Base-by-base conservation (phyloP, 2,329 filamentous ascomycete genomes). In the Orbilia brochopaga region DNA sequence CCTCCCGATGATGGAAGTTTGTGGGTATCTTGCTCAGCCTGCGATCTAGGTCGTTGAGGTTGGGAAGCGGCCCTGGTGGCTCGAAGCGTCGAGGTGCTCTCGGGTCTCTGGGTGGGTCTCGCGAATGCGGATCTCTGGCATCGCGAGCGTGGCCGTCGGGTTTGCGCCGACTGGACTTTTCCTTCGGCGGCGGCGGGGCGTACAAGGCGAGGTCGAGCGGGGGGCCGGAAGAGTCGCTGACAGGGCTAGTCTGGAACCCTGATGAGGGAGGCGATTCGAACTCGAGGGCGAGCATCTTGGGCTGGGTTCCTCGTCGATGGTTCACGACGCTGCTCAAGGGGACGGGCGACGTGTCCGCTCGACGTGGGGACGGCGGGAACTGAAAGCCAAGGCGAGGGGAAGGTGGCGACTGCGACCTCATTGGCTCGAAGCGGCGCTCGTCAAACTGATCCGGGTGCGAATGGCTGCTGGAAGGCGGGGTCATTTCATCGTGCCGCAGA, bases 401-500 rank as follows among this genome's bases (percentile, higher is more conserved):
- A n/a, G 69, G 62, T 50, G 63, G 69, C 4, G 61, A 66, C 27
- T 73, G 69, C 1, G 67, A 64, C 35, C 60, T 62, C 67, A 72
- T 72, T 13, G 53, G 58, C 15, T 66, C 69, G 48, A 73, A 73
- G 19, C 69, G 55, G 24, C 67, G 67, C 2, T 73, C 63, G 19
- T 73, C 69, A 32, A 66, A 67, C 35, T 73, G 61, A 21, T 73
- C 69, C 3, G 57, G 69, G 42, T 73, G 69, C n/a, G 69, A 73
- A 35, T 73, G 69, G 57, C 69, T 73, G 21, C 62, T 67, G 17
- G 69, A 73, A 60, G 69, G 69, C 24, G 69, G 69, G 10, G 69
- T 73, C 62, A 73, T 67, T 53, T 73, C 69, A 24, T 67, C 62
- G 69, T 65, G 66, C n/a, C 52, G 57, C 57, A 67, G n/a, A 50